A percentile compares a stretch with the other conserved stretches of the same genome.
These are phyloP conservation scores for Malbranchea zuffiana DNA, from an alignment of 2,329 filamentous ascomycete species.

Conservation along the genomic window DNA sequence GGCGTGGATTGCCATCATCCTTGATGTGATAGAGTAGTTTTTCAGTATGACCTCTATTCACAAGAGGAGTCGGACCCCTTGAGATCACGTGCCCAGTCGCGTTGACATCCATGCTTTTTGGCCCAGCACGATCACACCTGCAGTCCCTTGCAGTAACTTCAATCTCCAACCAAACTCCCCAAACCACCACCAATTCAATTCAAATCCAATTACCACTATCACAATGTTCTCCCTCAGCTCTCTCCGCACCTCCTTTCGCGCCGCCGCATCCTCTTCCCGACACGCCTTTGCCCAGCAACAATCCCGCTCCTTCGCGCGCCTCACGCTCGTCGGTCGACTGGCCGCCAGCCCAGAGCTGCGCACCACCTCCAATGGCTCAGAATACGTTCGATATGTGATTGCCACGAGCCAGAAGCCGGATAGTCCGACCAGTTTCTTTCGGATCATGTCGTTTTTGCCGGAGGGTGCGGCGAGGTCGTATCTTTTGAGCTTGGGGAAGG, in stretches of 20 bases:
- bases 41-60: no score
- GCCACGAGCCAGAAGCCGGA: constrained; percentile 59
- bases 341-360: constrained; percentile 66
- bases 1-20: no score
- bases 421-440: constrained; percentile 75
- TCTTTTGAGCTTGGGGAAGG: constrained; percentile 65
- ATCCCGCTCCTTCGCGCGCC: constrained; percentile 56
- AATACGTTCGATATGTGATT: constrained; percentile 67
- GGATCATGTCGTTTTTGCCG: constrained; percentile 57
- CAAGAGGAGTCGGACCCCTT: no score
- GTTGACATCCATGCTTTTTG: no score
- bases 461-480: constrained; percentile 61
- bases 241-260: constrained; percentile 41
- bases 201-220: background rate
- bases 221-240: constrained; percentile 40
- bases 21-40: no score
- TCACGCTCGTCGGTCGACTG: constrained; percentile 79
- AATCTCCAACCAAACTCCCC: no score
- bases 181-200: background rate
- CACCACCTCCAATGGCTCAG: constrained; percentile 57
- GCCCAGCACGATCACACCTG: no score
- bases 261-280: constrained; percentile 29
- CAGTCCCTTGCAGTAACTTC: no score
- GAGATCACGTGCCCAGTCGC: no score
- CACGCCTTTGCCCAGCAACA: constrained; percentile 65